Evolutionary conservation across 805 yeast species (phyloP).

Genomic region (Hanseniaspora guilliermondii): DNA sequence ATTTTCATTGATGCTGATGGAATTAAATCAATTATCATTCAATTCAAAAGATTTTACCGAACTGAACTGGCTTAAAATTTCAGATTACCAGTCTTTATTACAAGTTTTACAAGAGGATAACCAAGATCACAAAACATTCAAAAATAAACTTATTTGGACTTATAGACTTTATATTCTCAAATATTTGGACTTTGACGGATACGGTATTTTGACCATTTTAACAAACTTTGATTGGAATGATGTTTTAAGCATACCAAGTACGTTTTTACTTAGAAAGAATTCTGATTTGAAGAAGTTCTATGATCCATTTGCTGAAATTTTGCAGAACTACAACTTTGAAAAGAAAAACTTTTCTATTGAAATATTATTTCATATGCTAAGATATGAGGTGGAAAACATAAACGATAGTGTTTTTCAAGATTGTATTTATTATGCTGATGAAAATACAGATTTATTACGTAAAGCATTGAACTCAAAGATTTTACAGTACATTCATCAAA

Average conservation of each 20-base stretch:
- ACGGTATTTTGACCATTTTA: slow-evolving; percentile 4
- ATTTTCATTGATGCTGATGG: background rate
- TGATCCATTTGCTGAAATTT: background rate
- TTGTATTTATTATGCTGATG: slow-evolving; percentile 9
- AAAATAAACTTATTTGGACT: slow-evolving; percentile 1
- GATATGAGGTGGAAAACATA: background rate
- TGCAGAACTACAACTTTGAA: background rate
- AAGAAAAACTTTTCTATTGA: slow-evolving; percentile 5
- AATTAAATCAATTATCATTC: background rate
- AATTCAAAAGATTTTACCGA: background rate
- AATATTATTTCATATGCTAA: slow-evolving; percentile 1
- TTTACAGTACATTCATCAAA: slow-evolving; percentile 1
- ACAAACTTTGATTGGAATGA: slow-evolving; percentile 8
- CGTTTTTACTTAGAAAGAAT: background rate
- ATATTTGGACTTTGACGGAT: slow-evolving; percentile 6
- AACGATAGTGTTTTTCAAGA: slow-evolving; percentile 11
- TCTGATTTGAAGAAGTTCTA: slow-evolving; percentile 1
- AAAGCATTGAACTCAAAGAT: background rate
- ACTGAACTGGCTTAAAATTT: slow-evolving; percentile 7
- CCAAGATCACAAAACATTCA: background rate
- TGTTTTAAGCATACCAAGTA: background rate
- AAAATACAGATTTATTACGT: slow-evolving; percentile 7
- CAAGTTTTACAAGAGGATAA: slow-evolving; percentile 8
- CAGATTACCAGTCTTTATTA: background rate
- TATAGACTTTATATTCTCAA: slow-evolving; percentile 1